Base-by-base conservation (phyloP, 1,139 yeast genomes). In the Pichia kudriavzevii region DNA sequence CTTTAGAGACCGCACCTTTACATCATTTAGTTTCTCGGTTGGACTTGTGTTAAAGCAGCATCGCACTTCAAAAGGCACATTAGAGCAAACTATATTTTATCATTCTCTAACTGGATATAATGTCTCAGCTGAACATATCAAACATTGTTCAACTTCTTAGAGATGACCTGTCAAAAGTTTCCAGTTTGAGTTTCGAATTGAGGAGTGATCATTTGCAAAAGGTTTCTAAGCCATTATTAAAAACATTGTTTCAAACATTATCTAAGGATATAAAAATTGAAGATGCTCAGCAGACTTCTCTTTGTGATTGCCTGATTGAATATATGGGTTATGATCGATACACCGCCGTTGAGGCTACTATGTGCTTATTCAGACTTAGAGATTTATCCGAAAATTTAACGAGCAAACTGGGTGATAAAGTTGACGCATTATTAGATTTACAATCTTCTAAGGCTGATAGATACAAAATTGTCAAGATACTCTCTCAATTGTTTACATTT, bases 401-500 rank as follows among this genome's bases (percentile, higher is more conserved):
- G 17, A 11, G 20, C 7, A 9, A 29, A 6, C 13, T 39, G 8
- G 32, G 18, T 6, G 36, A 46, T 11, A 29, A 40, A 9, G 24
- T 52, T 5, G 55, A 53, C 8, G 48, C 47, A 15, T 21, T 40
- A 12, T 26, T 46, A 7, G 33, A 36, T 7, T 25, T 39, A 2
- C 28, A 38, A 4, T 43, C 44, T 7, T 33, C 43, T 3, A 32
- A 39, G 23, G 6, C 20, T 4, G 47, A 48, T 2, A 33, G 27
- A 12, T 40, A 32, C 9, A 32, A 37, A 7, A 18, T 51, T 8
- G 38, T 53, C 17, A 36, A 14, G 7, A 41, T 43, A 12, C 8
- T 53, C 4, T 30, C 47, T 5, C 41, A 45, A 12, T 29, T 52
- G 3, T 49, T 49, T 16, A 49, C 55, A 2, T 31, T 53, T 22